Percentiles rank a stretch among this genome's conserved stretches.
phyloP scores from a whole-genome alignment of 75 land plant species.

The Cryptomeria japonica region DNA sequence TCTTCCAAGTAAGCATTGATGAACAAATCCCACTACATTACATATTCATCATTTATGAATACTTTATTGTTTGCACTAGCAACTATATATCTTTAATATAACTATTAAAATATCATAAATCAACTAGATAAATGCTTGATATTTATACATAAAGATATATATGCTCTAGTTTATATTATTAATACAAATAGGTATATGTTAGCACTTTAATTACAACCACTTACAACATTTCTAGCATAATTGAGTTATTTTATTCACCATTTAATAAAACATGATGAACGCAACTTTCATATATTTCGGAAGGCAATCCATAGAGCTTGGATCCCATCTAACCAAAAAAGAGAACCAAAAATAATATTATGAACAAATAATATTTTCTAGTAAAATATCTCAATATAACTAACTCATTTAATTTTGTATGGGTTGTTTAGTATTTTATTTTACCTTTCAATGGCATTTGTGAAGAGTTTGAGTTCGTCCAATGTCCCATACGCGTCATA shows the following conservation, averaged over 20 bases:
- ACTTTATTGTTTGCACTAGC: too few relatives aligned
- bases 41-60: background rate
- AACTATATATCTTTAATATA: too few relatives aligned
- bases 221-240: conserved; percentile 20
- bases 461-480: conserved; percentile 35
- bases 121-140: too few relatives aligned
- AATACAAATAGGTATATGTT: background rate
- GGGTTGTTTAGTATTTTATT: background rate
- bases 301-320: background rate
- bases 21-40: background rate
- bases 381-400: background rate
- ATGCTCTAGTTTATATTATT: too few relatives aligned
- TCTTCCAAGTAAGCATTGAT: background rate
- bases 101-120: too few relatives aligned
- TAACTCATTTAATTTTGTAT: background rate
- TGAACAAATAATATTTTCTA: background rate
- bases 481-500: conserved; percentile 33
- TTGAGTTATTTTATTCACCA: conserved; percentile 23
- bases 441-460: conserved; percentile 29
- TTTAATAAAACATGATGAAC: conserved; percentile 7
- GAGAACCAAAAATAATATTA: background rate
- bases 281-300: conserved; percentile 28
- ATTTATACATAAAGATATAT: too few relatives aligned
- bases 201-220: background rate
- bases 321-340: conserved; percentile 30